phyloP scores from a whole-genome alignment of 306 rosid genomes.

The Cucurbita ficifolia region DNA sequence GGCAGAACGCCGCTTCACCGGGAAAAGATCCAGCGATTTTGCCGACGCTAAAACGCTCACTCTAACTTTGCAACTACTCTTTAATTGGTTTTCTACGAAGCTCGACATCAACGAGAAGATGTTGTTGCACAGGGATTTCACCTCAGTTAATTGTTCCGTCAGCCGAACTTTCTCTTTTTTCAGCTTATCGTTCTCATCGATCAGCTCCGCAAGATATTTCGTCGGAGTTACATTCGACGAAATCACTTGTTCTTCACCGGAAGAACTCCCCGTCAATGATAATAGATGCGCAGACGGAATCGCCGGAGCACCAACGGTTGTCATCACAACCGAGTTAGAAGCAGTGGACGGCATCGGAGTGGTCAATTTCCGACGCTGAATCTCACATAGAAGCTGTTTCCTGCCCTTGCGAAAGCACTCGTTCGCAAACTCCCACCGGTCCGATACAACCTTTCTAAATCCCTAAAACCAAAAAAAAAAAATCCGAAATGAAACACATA shows the following conservation, averaged over 20 bases:
- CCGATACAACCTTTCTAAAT: constrained; percentile 70
- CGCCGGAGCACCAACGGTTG: constrained; percentile 8
- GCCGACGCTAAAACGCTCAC: constrained; percentile 20
- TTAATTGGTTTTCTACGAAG: constrained; percentile 24
- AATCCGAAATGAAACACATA: neutral
- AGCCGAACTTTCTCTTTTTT: constrained; percentile 56
- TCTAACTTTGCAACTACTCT: constrained; percentile 17
- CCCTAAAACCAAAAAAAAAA: constrained; percentile 27
- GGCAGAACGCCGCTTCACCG: constrained; percentile 18
- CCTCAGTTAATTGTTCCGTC: constrained; percentile 50
- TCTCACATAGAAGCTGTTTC: constrained; percentile 55
- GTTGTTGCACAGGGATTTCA: constrained; percentile 63
- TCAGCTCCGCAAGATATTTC: constrained; percentile 39
- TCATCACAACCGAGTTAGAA: neutral
- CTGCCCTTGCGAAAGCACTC: constrained; percentile 57
- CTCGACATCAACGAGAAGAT: constrained; percentile 53
- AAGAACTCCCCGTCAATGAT: constrained; percentile 53
- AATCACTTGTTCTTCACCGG: constrained; percentile 56
- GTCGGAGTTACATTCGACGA: constrained; percentile 51
- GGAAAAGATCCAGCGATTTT: constrained; percentile 47
- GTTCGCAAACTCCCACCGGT: constrained; percentile 88
- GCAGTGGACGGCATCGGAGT: constrained; percentile 1
- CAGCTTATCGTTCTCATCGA: constrained; percentile 74
- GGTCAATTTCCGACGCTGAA: constrained; percentile 58
- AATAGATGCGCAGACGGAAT: constrained; percentile 15